Evolutionary conservation across 2,329 filamentous ascomycete species (phyloP).

Genomic region (Aspergillus awamori): DNA sequence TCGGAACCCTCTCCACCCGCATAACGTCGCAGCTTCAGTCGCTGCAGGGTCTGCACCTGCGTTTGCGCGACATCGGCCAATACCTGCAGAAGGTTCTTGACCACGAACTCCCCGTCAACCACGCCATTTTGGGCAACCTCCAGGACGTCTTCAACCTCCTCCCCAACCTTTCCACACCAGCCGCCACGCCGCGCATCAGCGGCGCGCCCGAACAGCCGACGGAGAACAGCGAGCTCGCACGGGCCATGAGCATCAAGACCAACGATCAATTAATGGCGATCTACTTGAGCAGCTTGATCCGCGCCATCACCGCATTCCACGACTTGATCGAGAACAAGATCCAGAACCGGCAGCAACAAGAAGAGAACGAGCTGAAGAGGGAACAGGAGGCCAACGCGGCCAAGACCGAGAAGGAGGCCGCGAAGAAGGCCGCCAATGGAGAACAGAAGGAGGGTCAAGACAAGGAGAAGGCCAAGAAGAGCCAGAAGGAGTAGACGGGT

Average conservation of each 20-base stretch:
- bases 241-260: slow-evolving; percentile 98
- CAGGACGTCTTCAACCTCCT: slow-evolving; percentile 99
- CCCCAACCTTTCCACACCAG: slow-evolving; percentile 87
- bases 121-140: slow-evolving; percentile 95
- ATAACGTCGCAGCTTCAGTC: slow-evolving; percentile 98
- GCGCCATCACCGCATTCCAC: slow-evolving; percentile 98
- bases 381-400: slow-evolving; percentile 67
- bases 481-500: slow-evolving; percentile 28
- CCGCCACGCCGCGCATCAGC: slow-evolving; percentile 62
- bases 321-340: slow-evolving; percentile 99
- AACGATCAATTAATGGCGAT: slow-evolving; percentile 99
- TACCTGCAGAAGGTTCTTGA: slow-evolving; percentile 97
- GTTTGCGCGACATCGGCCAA: slow-evolving; percentile 89
- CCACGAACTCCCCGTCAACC: slow-evolving; percentile 90
- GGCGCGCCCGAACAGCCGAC: slow-evolving; percentile 56
- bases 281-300: slow-evolving; percentile 93
- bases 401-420: slow-evolving; percentile 63
- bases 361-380: slow-evolving; percentile 86
- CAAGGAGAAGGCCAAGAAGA: slow-evolving; percentile 62
- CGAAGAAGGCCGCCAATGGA: slow-evolving; percentile 54
- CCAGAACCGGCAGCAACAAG: slow-evolving; percentile 94
- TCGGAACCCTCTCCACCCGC: slow-evolving; percentile 92
- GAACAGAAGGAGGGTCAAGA: slow-evolving; percentile 61
- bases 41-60: slow-evolving; percentile 90
- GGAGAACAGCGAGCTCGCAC: slow-evolving; percentile 82